Percentiles rank a stretch among this genome's conserved stretches.
These are phyloP conservation scores for Mycena epipterygia DNA, from an alignment of 768 basidiomycete genomes.

Conservation along the genomic window DNA sequence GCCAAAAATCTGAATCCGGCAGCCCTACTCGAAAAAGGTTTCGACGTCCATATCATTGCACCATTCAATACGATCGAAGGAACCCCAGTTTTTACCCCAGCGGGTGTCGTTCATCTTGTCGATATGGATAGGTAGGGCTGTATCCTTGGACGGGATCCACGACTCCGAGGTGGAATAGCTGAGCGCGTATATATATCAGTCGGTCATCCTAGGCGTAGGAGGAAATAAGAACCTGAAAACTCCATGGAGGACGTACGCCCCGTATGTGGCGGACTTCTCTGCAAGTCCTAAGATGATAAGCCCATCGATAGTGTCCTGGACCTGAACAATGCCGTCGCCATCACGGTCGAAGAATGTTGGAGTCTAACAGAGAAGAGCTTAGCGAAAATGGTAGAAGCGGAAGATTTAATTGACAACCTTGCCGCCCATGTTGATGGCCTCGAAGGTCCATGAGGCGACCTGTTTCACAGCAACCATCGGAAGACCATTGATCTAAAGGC, in stretches of 20 bases:
- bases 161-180: conserved; percentile 38
- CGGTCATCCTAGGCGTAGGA: too few relatives aligned
- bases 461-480: conserved; percentile 38
- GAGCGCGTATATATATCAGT: not conserved
- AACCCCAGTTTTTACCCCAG: conserved; percentile 44
- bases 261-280: too few relatives aligned
- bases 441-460: conserved; percentile 35
- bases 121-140: conserved; percentile 38
- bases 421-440: conserved; percentile 37
- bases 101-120: conserved; percentile 38
- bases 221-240: too few relatives aligned
- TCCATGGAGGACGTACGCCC: too few relatives aligned
- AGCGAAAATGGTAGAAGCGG: too few relatives aligned
- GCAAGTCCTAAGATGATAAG: too few relatives aligned
- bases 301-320: too few relatives aligned
- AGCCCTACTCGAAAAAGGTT: conserved; percentile 3
- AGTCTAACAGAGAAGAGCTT: too few relatives aligned
- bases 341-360: too few relatives aligned
- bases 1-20: too few relatives aligned
- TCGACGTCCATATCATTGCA: conserved; percentile 23
- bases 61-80: conserved; percentile 42
- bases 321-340: too few relatives aligned
- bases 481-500: conserved; percentile 39
- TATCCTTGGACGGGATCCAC: conserved; percentile 39
- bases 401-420: too few relatives aligned